Conservation (phyloP, 305 asterid genomes). For the Fraxinus floribunda region DNA sequence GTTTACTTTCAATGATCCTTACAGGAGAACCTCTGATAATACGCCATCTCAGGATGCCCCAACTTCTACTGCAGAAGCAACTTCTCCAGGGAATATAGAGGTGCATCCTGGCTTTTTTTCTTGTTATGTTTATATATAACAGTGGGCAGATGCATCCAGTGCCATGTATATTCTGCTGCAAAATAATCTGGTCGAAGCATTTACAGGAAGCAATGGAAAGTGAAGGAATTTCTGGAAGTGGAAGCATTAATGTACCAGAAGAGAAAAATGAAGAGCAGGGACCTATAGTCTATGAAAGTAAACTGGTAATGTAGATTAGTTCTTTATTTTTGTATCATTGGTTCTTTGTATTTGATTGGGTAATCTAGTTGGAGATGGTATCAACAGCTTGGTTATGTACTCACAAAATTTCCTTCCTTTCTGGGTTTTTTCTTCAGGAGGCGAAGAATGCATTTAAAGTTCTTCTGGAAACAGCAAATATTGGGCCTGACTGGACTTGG, state of each 20-base stretch:
- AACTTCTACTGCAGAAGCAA: constrained; percentile 37
- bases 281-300: constrained; percentile 63
- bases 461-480: constrained; percentile 71
- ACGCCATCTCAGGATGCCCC: constrained; percentile 45
- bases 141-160: neutral
- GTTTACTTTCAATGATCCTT: constrained; percentile 27
- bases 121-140: constrained; percentile 7
- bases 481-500: constrained; percentile 92
- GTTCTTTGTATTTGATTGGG: constrained; percentile 2
- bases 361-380: constrained; percentile 17
- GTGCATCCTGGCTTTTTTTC: constrained; percentile 33
- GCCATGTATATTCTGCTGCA: neutral
- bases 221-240: constrained; percentile 42
- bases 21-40: constrained; percentile 44
- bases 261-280: constrained; percentile 60
- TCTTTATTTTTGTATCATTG: constrained; percentile 16
- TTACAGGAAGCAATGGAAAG: constrained; percentile 56
- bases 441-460: constrained; percentile 81
- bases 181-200: constrained; percentile 22
- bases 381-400: neutral
- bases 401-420: constrained; percentile 3
- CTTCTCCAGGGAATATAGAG: constrained; percentile 44
- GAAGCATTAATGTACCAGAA: constrained; percentile 42
- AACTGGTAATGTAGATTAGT: constrained; percentile 55
- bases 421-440: constrained; percentile 45